These are phyloP conservation scores for Sequoia sempervirens DNA, from an alignment of 75 land plant genomes.

Conservation along the genomic window DNA sequence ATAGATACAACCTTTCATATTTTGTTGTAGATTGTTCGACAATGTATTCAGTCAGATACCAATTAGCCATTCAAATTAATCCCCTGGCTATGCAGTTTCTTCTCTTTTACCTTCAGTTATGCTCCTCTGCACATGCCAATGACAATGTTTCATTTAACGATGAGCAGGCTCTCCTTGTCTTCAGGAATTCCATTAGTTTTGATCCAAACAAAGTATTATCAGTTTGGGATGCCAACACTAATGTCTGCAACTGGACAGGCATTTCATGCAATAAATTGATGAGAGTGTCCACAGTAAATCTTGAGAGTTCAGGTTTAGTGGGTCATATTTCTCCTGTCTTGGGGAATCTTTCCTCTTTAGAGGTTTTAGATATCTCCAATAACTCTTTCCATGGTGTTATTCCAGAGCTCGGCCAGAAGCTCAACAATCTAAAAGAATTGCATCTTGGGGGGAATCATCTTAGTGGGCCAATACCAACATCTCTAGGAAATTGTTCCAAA, in stretches of 20 bases:
- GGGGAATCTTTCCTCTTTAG: slow-evolving; percentile 32
- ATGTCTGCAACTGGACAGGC: slow-evolving; percentile 29
- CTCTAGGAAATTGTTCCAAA: slow-evolving; percentile 30
- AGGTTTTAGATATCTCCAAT: slow-evolving; percentile 15
- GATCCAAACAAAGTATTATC: slow-evolving; percentile 24
- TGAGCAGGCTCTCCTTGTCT: slow-evolving; percentile 20
- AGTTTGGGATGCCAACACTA: slow-evolving; percentile 28
- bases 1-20: too few relatives aligned
- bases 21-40: too few relatives aligned
- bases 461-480: slow-evolving; percentile 31
- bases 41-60: too few relatives aligned
- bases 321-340: slow-evolving; percentile 37
- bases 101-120: too few relatives aligned
- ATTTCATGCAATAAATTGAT: slow-evolving; percentile 25
- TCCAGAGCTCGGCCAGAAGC: slow-evolving; percentile 21
- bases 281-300: slow-evolving; percentile 26
- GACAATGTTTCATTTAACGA: neutral
- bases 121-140: too few relatives aligned
- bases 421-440: slow-evolving; percentile 18
- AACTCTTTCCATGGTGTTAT: slow-evolving; percentile 50
- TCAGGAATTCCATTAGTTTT: slow-evolving; percentile 21
- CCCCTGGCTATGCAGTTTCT: too few relatives aligned
- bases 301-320: slow-evolving; percentile 15
- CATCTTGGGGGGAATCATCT: slow-evolving; percentile 19
- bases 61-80: too few relatives aligned